These are phyloP conservation scores for Aspergillus leporis DNA, from an alignment of 495 filamentous ascomycete genomes.

Conservation along the genomic window DNA sequence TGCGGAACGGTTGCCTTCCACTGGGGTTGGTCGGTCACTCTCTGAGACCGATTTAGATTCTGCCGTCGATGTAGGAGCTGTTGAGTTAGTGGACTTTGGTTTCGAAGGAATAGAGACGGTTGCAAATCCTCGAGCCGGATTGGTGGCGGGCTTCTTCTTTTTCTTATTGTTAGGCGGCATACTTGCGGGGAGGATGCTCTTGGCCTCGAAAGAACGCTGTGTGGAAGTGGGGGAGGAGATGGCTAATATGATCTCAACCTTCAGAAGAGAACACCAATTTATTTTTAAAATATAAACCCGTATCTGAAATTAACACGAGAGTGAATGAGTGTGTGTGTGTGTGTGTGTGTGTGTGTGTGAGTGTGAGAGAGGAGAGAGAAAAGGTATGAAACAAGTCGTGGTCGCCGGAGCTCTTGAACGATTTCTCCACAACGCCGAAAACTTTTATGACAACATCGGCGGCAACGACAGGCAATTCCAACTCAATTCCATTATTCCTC, in stretches of 20 bases:
- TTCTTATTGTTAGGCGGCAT: constrained; percentile 83
- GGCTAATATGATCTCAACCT: neutral
- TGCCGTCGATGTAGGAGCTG: constrained; percentile 31
- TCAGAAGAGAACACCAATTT: neutral
- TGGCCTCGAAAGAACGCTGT: neutral
- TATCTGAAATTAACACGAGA: neutral
- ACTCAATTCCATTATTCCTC: constrained; percentile 19
- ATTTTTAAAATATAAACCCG: neutral
- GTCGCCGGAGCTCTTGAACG: neutral
- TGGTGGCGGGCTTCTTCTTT: constrained; percentile 79
- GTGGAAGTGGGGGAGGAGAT: neutral
- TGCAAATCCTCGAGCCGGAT: constrained; percentile 87
- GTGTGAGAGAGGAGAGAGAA: too few species aligned
- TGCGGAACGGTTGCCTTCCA: constrained; percentile 22
- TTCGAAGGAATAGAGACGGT: constrained; percentile 90
- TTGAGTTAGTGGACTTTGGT: constrained; percentile 37
- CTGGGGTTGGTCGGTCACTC: constrained; percentile 38
- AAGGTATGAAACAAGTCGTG: neutral
- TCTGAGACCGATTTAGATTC: constrained; percentile 43
- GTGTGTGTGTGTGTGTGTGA: too few species aligned
- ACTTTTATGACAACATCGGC: constrained; percentile 50
- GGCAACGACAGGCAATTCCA: constrained; percentile 18
- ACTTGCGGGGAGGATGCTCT: constrained; percentile 18
- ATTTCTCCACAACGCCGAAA: constrained; percentile 30
- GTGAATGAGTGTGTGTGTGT: neutral